Base-by-base conservation (phyloP, 345 rosid genomes). In the Jatropha curcas region DNA sequence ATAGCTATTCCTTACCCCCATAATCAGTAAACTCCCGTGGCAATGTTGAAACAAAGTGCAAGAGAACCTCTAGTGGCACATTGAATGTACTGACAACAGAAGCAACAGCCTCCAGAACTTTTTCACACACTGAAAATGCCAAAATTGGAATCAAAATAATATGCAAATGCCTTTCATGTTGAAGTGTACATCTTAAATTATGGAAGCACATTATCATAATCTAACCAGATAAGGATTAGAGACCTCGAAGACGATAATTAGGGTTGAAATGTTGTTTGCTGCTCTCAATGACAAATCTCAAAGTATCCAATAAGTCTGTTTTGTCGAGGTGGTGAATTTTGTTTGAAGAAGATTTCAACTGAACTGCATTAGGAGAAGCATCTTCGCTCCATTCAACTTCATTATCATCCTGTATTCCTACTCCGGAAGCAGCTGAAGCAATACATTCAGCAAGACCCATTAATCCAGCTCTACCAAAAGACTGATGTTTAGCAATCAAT, bases 241-340 rank as follows among this genome's bases (percentile, higher is more conserved):
- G 62, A 94, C 98, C 98, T 94, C 81, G 91, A 80, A 82, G 81
- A 60, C 96, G 98, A 84, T 94, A 94, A 67, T 78, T 88, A 61
- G 90, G 97, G 82, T 94, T 94, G 77, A 94, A 94, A 86, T 94
- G 97, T 64, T 87, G 97, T 78, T 89, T 92, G 92, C 98, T 86
- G 92, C 88, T 92, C 80, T 90, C 92, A 61, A 87, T 84, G 77
- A 92, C 86, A 86, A 76, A 92, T 84, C 92, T 87, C 77, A 94
- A 68, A 80, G 81, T 79, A 75, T 89, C 95, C 79, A 94, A 77
- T 53, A 94, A 69, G 77, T 76, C 83, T 39, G 81, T 58, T 78
- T 77, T 81, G 57, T 84, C 82, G 71, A 71, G 71, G 58, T 60
- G 71, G 30, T 69, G 74, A 72, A 76, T 33, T 45, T 41, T 72